Conservation (phyloP, 2,329 filamentous ascomycete genomes). For the Emergomyces africanus region DNA sequence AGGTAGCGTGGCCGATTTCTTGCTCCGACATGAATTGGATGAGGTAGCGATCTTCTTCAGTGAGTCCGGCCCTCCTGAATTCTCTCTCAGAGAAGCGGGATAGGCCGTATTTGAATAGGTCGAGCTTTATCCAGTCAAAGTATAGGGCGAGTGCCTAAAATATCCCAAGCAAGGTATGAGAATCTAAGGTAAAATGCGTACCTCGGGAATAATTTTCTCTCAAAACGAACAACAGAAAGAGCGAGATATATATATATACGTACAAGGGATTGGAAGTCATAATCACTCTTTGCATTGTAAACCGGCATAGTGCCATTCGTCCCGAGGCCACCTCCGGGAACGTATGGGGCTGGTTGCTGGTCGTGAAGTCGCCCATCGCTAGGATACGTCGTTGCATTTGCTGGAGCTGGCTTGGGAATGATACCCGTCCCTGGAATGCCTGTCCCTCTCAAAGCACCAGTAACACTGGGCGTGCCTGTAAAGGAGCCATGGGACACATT, state of each 20-base stretch:
- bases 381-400: constrained; percentile 56
- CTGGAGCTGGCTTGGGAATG: constrained; percentile 43
- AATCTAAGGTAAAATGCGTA: neutral
- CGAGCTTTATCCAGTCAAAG: constrained; percentile 75
- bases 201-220: neutral
- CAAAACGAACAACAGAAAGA: neutral
- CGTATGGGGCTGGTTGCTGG: constrained; percentile 58
- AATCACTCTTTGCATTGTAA: constrained; percentile 68
- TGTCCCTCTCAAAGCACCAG: constrained; percentile 49
- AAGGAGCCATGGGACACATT: constrained; percentile 48
- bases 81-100: constrained; percentile 55
- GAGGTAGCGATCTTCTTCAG: constrained; percentile 54
- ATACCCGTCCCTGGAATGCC: constrained; percentile 45
- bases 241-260: constrained; percentile 6
- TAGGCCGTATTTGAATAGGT: constrained; percentile 67
- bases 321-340: constrained; percentile 58
- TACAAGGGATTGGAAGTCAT: constrained; percentile 64
- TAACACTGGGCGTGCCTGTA: constrained; percentile 53
- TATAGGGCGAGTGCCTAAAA: constrained; percentile 54
- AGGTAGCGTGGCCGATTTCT: constrained; percentile 63
- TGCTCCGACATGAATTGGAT: constrained; percentile 68
- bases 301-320: constrained; percentile 66
- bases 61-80: constrained; percentile 56
- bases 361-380: constrained; percentile 55
- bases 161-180: neutral